Conservation (phyloP, 2,329 filamentous ascomycete species). For the Passalora sequoiae region DNA sequence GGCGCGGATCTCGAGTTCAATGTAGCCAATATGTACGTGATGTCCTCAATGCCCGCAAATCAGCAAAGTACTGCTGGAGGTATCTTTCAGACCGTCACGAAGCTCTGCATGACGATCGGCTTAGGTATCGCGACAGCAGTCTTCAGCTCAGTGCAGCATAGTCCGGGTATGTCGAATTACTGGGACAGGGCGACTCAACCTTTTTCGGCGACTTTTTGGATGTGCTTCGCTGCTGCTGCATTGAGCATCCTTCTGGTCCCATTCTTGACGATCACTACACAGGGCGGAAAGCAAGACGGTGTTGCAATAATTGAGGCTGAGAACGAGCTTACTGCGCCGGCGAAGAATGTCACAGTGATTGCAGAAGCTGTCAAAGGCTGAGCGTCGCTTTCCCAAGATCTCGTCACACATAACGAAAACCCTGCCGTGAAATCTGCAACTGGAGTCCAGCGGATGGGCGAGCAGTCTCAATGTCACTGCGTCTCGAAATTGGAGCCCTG, state of each 20-base stretch:
- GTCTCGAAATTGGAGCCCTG: too few species aligned
- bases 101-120: constrained; percentile 55
- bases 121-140: constrained; percentile 60
- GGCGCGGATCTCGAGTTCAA: constrained; percentile 68
- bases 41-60: constrained; percentile 57
- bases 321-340: too few species aligned
- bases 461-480: too few species aligned
- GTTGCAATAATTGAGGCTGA: background rate
- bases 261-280: constrained; percentile 51
- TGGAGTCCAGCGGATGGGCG: too few species aligned
- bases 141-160: constrained; percentile 44
- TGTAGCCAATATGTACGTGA: constrained; percentile 68
- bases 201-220: constrained; percentile 51
- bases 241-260: constrained; percentile 46
- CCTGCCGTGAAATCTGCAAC: too few species aligned
- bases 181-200: constrained; percentile 45
- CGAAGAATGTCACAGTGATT: too few species aligned
- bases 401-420: too few species aligned
- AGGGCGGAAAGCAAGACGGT: constrained; percentile 38
- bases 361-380: too few species aligned
- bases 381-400: too few species aligned
- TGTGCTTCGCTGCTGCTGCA: constrained; percentile 42
- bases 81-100: constrained; percentile 62
- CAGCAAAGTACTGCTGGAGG: constrained; percentile 63
- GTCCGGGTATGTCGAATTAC: constrained; percentile 35